Evolutionary conservation across 176 grass and related monocot genomes (phyloP), one percentile per base, ranked within the genome.

Genomic region (Neostapfia colusana): DNA sequence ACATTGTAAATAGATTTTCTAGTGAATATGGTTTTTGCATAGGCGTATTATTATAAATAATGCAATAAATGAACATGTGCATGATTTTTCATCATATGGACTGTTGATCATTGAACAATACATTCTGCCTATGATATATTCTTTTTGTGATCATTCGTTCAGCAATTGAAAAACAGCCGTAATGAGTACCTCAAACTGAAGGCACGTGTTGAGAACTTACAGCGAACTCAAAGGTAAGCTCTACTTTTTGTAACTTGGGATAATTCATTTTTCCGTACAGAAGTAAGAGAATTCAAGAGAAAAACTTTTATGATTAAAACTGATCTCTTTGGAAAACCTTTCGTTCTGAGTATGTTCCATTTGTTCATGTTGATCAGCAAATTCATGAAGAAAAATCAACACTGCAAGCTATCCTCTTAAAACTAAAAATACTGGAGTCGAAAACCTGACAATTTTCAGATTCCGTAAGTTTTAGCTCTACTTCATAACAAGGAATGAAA

Each of bases 151-250:
- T 8, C 1, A 65, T 65, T 39, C 13, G 50, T 65, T 72, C 84
- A 90, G 88, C 69, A 86, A 82, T 10, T 90, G 69, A 89, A 88
- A 76, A 81, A 35, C 60, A 90, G 88, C 59, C 85, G 85, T n/a
- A 89, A 93, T 17, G 91, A 93, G 55, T 93, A 90, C 75, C 71
- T 93, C 39, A 93, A 93, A 56, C 70, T 93, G 31, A 93, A 90
- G 63, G 75, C 88, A 34, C 70, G 85, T 2, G 88, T 93, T 50
- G 91, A 93, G 65, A 84, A 78, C 57, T 81, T 93, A 64, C 91
- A 93, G 76, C 21, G 88, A 69, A 88, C 79, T 45, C 91, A 93
- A 77, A 90, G 91, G 91, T 65, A 59, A 67, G 58, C 44, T 81
- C 5, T 55, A 0, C 28, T 64, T 72, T 63, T 59, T 28, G 18